Evolutionary conservation across 2,329 filamentous ascomycete species (phyloP), one percentile per base, ranked within the genome.

Genomic region (Alternaria arbusti): DNA sequence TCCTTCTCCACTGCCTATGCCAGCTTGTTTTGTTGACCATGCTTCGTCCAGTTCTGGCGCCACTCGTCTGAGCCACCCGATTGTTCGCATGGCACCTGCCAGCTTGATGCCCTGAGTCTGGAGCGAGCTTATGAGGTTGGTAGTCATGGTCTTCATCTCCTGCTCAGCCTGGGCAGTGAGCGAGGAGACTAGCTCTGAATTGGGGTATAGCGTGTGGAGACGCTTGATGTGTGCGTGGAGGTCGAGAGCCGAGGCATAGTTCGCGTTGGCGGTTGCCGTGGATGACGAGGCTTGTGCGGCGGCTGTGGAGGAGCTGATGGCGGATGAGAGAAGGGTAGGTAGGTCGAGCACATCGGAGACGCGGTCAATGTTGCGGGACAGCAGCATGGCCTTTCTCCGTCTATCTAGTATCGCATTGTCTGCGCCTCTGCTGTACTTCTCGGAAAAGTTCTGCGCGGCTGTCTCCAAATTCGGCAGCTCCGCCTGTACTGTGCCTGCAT

Each of bases 221-320:
- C 96, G 89, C 70, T 93, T 92, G 76, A 97, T 96, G 78, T 98
- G 96, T n/a, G 92, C 91, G 76, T 97, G 91, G 3, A 99, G 86
- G 79, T 99, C 96, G 32, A 99, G 85, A 0, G 94, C 94, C 0
- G 93, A 92, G 3, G 94, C 90, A 82, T 97, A 97, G 70, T 93
- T 96, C 64, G 89, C 88, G 10, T 84, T 86, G 7, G 82, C 78
- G 3, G 76, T 62, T 5, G 73, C 78, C 6, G 77, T 73, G 3
- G 66, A 66, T 1, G 71, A 54, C 3, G 67, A 50, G 13, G 79
- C 79, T 5, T 88, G 84, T 5, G 81, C 77, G n/a, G 81, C 82
- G n/a, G 85, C 81, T 25, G 85, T 85, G 0, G 82, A 84, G 5
- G 84, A 83, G 8, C 87, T 87, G 60, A 94, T 90, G 49, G 94